A percentile compares a stretch with the other conserved stretches of the same genome.
Conservation (phyloP, 2,329 filamentous ascomycete species). For the Fusarium hostae region DNA sequence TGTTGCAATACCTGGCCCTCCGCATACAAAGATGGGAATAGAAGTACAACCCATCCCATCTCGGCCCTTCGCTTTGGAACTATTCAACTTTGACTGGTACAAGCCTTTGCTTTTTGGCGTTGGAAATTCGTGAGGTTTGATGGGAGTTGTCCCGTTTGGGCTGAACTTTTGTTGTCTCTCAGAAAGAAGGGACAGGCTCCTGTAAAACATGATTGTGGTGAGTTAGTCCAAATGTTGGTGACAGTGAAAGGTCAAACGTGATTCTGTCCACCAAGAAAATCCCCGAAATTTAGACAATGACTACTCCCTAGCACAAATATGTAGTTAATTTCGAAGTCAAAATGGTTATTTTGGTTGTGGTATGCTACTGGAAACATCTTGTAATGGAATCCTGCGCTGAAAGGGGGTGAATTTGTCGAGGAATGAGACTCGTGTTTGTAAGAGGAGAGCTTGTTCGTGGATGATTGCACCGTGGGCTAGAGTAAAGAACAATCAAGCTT, state of each 20-base stretch:
- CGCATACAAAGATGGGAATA: not conserved
- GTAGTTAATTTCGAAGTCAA: not conserved
- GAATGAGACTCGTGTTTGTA: not conserved
- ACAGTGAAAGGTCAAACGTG: not conserved
- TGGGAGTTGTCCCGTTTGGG: not conserved
- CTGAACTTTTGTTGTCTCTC: not conserved
- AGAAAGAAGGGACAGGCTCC: not conserved
- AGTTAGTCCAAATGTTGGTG: not conserved
- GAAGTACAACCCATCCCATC: not conserved
- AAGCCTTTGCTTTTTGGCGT: conserved; percentile 7
- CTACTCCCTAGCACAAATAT: not conserved
- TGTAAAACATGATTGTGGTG: not conserved
- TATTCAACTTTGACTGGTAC: not conserved
- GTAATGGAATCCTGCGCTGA: not conserved
- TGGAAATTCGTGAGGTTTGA: not conserved
- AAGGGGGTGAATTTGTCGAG: not conserved
- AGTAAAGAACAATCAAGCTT: not conserved
- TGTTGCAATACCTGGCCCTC: not conserved
- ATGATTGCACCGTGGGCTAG: not conserved
- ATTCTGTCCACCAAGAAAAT: not conserved
- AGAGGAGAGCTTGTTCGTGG: not conserved
- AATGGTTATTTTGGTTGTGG: not conserved
- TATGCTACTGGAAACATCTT: not conserved
- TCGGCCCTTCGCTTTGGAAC: not conserved
- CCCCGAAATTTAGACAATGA: not conserved